Percentiles rank a stretch among this genome's conserved stretches.
phyloP scores from a whole-genome alignment of 352 stramenopile species.

The Phytopythium cucurbitacearum region DNA sequence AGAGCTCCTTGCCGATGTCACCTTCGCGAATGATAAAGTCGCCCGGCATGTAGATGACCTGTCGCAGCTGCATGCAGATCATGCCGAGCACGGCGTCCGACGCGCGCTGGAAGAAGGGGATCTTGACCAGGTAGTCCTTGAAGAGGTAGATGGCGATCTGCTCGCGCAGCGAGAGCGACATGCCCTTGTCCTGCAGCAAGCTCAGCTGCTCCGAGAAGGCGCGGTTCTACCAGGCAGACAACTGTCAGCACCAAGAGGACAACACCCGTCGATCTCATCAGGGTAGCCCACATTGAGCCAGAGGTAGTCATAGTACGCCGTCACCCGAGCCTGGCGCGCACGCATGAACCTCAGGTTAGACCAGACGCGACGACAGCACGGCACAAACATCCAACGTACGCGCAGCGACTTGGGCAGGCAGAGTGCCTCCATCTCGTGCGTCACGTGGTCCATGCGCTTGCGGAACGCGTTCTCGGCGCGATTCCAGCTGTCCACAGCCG shows the following conservation, averaged over 20 bases:
- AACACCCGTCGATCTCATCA: not conserved
- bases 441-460: constrained; percentile 71
- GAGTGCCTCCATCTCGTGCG: constrained; percentile 64
- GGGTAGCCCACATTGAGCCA: constrained; percentile 44
- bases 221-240: constrained; percentile 23
- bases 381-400: constrained; percentile 12
- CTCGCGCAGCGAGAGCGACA: constrained; percentile 47
- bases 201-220: constrained; percentile 55
- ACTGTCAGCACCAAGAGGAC: not conserved
- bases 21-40: constrained; percentile 61
- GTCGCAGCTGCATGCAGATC: constrained; percentile 66
- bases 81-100: constrained; percentile 57
- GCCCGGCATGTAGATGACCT: constrained; percentile 64
- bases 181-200: constrained; percentile 52
- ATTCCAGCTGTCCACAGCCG: constrained; percentile 30
- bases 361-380: not conserved
- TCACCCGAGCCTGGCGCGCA: constrained; percentile 28
- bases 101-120: constrained; percentile 65
- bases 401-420: constrained; percentile 45
- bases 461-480: constrained; percentile 57
- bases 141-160: constrained; percentile 70
- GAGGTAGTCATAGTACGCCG: constrained; percentile 64
- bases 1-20: constrained; percentile 64
- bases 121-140: constrained; percentile 65
- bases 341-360: not conserved